phyloP scores from a whole-genome alignment of 371 early-diverging fungal species.

The Chytridiales sp. region DNA sequence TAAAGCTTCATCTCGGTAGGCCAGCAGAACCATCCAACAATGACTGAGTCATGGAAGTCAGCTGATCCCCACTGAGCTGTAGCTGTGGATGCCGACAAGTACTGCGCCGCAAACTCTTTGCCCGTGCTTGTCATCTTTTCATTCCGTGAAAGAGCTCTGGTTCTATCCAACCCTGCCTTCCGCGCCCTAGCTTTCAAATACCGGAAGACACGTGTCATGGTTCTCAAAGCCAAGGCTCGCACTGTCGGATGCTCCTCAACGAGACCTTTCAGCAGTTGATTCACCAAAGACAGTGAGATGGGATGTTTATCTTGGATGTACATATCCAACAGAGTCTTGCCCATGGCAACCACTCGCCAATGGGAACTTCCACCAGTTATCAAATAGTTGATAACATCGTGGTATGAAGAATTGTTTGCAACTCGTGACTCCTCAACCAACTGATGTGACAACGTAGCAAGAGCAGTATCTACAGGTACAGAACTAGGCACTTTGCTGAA shows the following conservation, averaged over 20 bases:
- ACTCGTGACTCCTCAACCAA: too few relatives aligned
- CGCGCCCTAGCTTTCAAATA: constrained; percentile 35
- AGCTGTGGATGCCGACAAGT: too few relatives aligned
- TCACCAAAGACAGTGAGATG: constrained; percentile 55
- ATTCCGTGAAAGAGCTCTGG: background rate
- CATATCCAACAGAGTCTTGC: constrained; percentile 71
- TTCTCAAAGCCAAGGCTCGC: constrained; percentile 42
- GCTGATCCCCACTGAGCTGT: constrained; percentile 4
- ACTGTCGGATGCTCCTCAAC: constrained; percentile 71
- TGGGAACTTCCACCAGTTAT: too few relatives aligned
- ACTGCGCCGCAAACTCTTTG: too few relatives aligned
- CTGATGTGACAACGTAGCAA: too few relatives aligned
- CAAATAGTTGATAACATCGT: too few relatives aligned
- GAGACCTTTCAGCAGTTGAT: constrained; percentile 57
- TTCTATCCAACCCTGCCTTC: constrained; percentile 8
- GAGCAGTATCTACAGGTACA: too few relatives aligned
- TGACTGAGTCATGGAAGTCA: constrained; percentile 20
- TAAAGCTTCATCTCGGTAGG: constrained; percentile 61
- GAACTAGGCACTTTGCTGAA: too few relatives aligned
- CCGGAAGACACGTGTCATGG: constrained; percentile 25
- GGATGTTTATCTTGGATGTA: constrained; percentile 60
- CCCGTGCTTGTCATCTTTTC: constrained; percentile 3
- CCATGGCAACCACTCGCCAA: constrained; percentile 80
- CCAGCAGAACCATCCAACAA: constrained; percentile 76
- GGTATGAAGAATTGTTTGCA: too few relatives aligned